Conservation (phyloP, 176 grass and related monocot genomes). For the Carex kokanica region DNA sequence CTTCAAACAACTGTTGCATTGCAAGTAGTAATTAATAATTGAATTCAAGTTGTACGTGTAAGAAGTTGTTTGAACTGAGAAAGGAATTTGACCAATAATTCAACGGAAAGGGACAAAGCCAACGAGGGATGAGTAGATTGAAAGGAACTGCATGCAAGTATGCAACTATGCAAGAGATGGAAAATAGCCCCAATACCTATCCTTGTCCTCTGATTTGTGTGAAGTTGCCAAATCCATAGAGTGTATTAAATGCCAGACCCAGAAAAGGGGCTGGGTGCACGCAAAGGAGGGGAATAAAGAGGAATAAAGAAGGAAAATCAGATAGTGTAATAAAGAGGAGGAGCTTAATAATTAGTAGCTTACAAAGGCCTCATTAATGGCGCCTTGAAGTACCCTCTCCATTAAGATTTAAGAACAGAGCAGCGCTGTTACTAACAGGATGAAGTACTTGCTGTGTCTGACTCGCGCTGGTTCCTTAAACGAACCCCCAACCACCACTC, state of each 20-base stretch:
- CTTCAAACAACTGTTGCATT: conserved; percentile 75
- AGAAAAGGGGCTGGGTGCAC: conserved; percentile 22
- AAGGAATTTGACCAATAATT: conserved; percentile 7
- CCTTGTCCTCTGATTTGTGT: conserved; percentile 16
- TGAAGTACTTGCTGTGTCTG: conserved; percentile 18
- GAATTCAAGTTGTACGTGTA: not conserved
- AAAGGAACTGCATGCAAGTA: conserved; percentile 27
- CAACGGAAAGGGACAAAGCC: conserved; percentile 6
- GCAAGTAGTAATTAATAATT: conserved; percentile 11
- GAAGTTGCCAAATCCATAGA: conserved; percentile 59
- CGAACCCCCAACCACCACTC: conserved; percentile 26
- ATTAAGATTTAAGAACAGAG: conserved; percentile 26
- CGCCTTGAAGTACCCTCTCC: conserved; percentile 58
- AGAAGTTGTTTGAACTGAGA: not conserved
- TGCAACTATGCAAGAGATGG: not conserved
- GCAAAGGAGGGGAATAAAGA: conserved; percentile 19
- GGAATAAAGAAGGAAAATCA: conserved; percentile 10
- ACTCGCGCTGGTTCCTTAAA: conserved; percentile 13
- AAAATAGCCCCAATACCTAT: not conserved
- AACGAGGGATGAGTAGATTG: conserved; percentile 2
- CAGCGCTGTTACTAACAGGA: not conserved
- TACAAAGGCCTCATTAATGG: conserved; percentile 63
- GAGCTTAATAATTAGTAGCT: not conserved
- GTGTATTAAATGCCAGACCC: not conserved
- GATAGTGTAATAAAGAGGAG: conserved; percentile 15